Conservation (phyloP, 768 basidiomycete species). For the Kwoniella heveanensis region DNA sequence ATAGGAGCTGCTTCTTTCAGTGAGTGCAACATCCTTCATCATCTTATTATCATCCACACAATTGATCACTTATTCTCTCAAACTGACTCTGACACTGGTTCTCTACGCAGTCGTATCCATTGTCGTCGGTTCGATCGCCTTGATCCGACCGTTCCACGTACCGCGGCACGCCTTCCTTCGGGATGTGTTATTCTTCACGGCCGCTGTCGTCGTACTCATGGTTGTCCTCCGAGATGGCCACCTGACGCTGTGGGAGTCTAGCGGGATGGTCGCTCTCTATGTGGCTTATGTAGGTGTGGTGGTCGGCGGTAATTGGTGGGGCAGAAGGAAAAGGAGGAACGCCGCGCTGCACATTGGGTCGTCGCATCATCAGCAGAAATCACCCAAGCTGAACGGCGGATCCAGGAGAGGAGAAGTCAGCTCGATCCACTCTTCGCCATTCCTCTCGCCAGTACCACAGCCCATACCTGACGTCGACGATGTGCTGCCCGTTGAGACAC, state of each 20-base stretch:
- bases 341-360: conserved; percentile 43
- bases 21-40: conserved; percentile 18
- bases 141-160: conserved; percentile 92
- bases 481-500: neutral
- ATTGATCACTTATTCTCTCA: neutral
- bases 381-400: conserved; percentile 34
- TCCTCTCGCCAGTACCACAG: conserved; percentile 8
- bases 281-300: conserved; percentile 74
- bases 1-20: conserved; percentile 92
- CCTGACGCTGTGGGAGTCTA: conserved; percentile 74
- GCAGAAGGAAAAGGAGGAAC: conserved; percentile 61
- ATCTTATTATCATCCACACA: neutral
- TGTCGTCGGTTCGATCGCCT: conserved; percentile 96
- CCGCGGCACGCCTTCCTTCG: conserved; percentile 78
- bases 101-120: conserved; percentile 70
- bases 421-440: conserved; percentile 29
- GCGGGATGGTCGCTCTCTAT: conserved; percentile 71
- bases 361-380: conserved; percentile 35
- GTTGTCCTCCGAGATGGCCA: conserved; percentile 74
- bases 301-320: conserved; percentile 75
- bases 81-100: neutral
- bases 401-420: conserved; percentile 64
- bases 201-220: conserved; percentile 75
- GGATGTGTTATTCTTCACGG: conserved; percentile 92
- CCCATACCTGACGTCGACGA: conserved; percentile 2